Evolutionary conservation across 2,329 filamentous ascomycete genomes (phyloP).

Genomic region (Beauveria brongniartii): DNA sequence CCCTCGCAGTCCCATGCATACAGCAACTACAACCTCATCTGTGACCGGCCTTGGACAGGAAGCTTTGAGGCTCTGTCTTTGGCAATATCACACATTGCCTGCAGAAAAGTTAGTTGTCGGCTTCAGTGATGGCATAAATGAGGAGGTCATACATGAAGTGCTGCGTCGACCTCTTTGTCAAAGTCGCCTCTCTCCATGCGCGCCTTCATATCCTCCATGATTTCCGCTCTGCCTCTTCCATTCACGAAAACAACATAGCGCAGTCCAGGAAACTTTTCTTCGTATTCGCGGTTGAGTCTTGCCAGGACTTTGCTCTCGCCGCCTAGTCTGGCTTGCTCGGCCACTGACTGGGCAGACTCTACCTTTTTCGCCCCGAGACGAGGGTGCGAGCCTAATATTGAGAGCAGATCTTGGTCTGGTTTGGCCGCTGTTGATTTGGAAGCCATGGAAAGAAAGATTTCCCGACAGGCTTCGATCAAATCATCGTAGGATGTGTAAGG

Average conservation of each 20-base stretch:
- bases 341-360: conserved; percentile 71
- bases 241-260: conserved; percentile 92
- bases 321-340: conserved; percentile 73
- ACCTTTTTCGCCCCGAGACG: conserved; percentile 74
- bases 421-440: conserved; percentile 40
- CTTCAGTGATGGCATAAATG: conserved; percentile 12
- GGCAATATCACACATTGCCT: conserved; percentile 92
- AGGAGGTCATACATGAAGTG: conserved; percentile 54
- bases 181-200: conserved; percentile 64
- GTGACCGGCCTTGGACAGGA: conserved; percentile 8
- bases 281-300: conserved; percentile 68
- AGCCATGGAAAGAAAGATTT: conserved; percentile 53
- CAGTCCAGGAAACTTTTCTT: conserved; percentile 70
- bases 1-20: not conserved
- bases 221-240: conserved; percentile 60
- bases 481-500: conserved; percentile 59
- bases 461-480: conserved; percentile 59
- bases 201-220: conserved; percentile 74
- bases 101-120: conserved; percentile 8
- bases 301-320: conserved; percentile 53
- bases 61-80: conserved; percentile 67
- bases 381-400: conserved; percentile 74
- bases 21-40: not conserved
- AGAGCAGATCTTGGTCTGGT: conserved; percentile 47
- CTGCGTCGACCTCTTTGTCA: conserved; percentile 60